These are phyloP conservation scores for Colletotrichum gloeosporioides DNA, from an alignment of 2,329 filamentous ascomycete genomes.

Conservation along the genomic window DNA sequence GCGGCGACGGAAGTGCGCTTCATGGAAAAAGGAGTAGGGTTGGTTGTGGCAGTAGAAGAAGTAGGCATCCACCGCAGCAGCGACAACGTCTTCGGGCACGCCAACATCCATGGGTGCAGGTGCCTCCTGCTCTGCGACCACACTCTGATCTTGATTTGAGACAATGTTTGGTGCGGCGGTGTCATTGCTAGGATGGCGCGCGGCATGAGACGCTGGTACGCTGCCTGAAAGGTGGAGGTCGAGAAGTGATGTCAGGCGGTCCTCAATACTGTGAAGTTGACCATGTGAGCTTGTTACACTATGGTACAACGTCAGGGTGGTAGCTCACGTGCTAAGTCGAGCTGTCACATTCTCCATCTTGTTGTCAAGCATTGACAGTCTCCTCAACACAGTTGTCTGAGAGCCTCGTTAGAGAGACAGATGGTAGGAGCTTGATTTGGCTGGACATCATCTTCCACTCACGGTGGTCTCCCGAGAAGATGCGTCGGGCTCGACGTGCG, in stretches of 20 bases:
- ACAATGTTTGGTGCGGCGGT: not conserved
- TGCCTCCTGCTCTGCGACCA: not conserved
- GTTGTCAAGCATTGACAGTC: not conserved
- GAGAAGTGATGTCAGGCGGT: not conserved
- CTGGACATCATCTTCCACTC: not conserved
- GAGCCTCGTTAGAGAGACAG: not conserved
- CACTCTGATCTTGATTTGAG: not conserved
- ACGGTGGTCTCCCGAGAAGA: not conserved
- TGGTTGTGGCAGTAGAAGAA: constrained; percentile 40
- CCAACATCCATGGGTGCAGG: not conserved
- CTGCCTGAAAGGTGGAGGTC: not conserved
- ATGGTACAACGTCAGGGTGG: accelerated
- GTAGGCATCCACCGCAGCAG: constrained; percentile 28
- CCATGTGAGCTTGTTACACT: not conserved
- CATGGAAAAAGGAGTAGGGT: constrained; percentile 42
- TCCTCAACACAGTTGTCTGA: not conserved
- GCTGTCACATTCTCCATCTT: not conserved
- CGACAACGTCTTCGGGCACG: not conserved
- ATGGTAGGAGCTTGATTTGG: not conserved
- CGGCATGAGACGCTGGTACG: not conserved
- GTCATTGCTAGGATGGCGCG: not conserved
- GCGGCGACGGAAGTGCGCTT: constrained; percentile 31
- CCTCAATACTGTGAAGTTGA: not conserved
- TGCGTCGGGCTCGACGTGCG: not conserved
- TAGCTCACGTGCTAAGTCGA: not conserved